Conservation (phyloP, 176 grass and related monocot genomes). For the Sorghum bicolor region Sorghum_bicolor_NCBIv3 NC_012877.2:3218001-3218500, state of each 20-base stretch:
- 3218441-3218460: neutral
- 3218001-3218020: neutral
- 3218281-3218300: neutral
- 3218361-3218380: neutral
- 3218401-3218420: neutral
- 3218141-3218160: conserved; percentile 40
- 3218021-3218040: conserved; percentile 17
- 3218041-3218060: neutral
- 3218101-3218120: conserved; percentile 36
- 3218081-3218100: conserved; percentile 38
- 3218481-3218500: neutral
- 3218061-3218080: conserved; percentile 13
- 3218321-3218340: neutral
- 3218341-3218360: neutral
- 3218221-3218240: neutral
- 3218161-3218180: neutral
- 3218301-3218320: neutral
- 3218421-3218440: no score
- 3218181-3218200: neutral
- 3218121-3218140: conserved; percentile 70
- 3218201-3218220: neutral
- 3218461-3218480: neutral
- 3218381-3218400: neutral
- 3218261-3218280: neutral
- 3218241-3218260: neutral